Base-by-base conservation (phyloP, 1,284 basidiomycete genomes). In the Microbotryum violaceum region DNA sequence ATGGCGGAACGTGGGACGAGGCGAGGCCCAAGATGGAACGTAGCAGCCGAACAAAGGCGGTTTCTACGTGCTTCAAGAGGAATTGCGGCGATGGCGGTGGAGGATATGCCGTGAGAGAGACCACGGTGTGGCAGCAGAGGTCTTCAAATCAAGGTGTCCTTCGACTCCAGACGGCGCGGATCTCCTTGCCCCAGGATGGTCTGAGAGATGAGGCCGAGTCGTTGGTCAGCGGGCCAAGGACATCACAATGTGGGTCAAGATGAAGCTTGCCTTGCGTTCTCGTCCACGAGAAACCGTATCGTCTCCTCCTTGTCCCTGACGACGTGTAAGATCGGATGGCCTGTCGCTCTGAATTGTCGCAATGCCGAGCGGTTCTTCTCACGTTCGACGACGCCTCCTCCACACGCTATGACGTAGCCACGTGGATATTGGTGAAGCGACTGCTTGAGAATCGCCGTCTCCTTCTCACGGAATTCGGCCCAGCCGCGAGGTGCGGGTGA, bases 371-470 rank as follows among this genome's bases (percentile, higher is more conserved):
- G 78, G 9, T 88, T 87, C 49, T 80, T 82, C 5, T 85, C 81
- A 0, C 85, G 88, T 77, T 98, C 94, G 44, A 98, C 90, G 54
- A 97, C 85, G 0, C 94, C 93, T 4, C 94, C 94, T 16, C 96
- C 94, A 20, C 97, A 84, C 62, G 88, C 89, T 71, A 96, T 83
- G 48, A 96, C 81, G 73, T 89, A 83, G 6, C 83, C 82, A 18
- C 80, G 70, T 1, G 71, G 70, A 8, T 74, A 60, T 46, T 68
- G 65, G n/a, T 65, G 57, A 29, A 78, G 56, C 10, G 77, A 61
- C 52, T 75, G 70, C 52, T 69, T 57, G 12, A 78, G 67, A 46
- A 76, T 68, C 18, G 65, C 68, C 12, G 73, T 67, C 67, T 78
- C 77, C 51, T 65, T 68, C 14, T 64, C 76, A 21, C 89, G 83